Evolutionary conservation across 331 rosid species (phyloP).

Genomic region (Phaseolus coccineus): DNA sequence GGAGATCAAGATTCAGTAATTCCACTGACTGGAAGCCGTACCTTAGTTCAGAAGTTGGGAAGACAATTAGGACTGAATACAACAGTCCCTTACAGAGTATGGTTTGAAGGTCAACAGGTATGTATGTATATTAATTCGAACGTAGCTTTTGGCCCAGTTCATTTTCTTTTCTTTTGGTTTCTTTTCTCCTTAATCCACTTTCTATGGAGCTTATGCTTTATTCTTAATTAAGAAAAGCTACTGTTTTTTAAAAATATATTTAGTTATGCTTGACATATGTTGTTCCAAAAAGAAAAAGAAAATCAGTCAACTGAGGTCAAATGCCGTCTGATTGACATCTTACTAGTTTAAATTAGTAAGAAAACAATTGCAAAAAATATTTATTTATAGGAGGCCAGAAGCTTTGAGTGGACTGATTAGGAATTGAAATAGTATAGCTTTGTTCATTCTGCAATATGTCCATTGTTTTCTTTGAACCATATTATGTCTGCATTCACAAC

Average conservation of each 20-base stretch:
- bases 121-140: slow-evolving; percentile 45
- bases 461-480: slow-evolving; percentile 29
- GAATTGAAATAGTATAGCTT: neutral
- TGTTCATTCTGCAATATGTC: slow-evolving; percentile 5
- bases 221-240: neutral
- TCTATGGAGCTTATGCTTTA: neutral
- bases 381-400: slow-evolving; percentile 24
- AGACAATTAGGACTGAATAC: slow-evolving; percentile 61
- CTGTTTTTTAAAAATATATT: neutral
- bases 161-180: neutral
- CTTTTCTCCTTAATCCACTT: neutral
- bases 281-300: neutral
- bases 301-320: neutral
- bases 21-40: slow-evolving; percentile 87
- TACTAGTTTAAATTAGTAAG: slow-evolving; percentile 23
- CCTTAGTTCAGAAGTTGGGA: slow-evolving; percentile 68
- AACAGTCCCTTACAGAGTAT: slow-evolving; percentile 79
- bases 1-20: slow-evolving; percentile 96
- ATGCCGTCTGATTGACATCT: neutral
- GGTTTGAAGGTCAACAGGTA: slow-evolving; percentile 92
- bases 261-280: neutral
- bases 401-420: slow-evolving; percentile 26
- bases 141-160: slow-evolving; percentile 2
- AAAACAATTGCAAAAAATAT: slow-evolving; percentile 2
- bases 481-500: slow-evolving; percentile 19